These are phyloP conservation scores for Croton setiger DNA, from an alignment of 441 rosid genomes.

Conservation along the genomic window DNA sequence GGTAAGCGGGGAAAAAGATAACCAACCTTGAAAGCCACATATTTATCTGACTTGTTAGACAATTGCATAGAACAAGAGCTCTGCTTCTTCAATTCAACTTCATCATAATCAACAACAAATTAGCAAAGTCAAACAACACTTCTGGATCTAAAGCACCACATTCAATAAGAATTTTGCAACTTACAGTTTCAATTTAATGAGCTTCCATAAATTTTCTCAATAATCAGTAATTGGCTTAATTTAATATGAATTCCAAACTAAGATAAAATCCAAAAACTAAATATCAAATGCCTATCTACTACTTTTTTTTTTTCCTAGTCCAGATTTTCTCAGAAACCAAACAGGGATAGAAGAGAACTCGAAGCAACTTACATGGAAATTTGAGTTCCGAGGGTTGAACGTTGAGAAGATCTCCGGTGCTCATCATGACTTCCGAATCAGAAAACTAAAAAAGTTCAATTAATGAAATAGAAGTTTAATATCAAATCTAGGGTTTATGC, in stretches of 20 bases:
- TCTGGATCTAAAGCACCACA: neutral
- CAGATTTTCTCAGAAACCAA: slow-evolving; percentile 17
- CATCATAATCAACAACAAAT: neutral
- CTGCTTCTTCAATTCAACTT: slow-evolving; percentile 89
- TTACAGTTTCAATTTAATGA: neutral
- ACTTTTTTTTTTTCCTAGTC: neutral
- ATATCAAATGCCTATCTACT: neutral
- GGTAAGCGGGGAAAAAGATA: neutral
- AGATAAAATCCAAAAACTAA: neutral
- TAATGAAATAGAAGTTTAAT: neutral
- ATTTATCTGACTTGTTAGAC: slow-evolving; percentile 64
- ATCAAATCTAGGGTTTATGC: slow-evolving; percentile 1
- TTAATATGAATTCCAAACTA: neutral
- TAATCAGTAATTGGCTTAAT: neutral
- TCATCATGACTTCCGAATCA: slow-evolving; percentile 46
- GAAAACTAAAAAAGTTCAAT: neutral
- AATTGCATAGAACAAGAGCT: slow-evolving; percentile 65
- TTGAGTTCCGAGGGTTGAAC: slow-evolving; percentile 68
- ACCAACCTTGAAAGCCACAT: slow-evolving; percentile 77
- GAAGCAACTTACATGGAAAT: slow-evolving; percentile 57
- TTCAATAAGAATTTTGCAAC: neutral
- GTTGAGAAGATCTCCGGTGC: slow-evolving; percentile 56
- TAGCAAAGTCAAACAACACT: neutral
- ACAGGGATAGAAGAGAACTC: slow-evolving; percentile 2
- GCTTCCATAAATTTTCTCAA: neutral